These are phyloP conservation scores for Mycena olivaceomarginata DNA, from an alignment of 768 basidiomycete genomes.

Conservation along the genomic window DNA sequence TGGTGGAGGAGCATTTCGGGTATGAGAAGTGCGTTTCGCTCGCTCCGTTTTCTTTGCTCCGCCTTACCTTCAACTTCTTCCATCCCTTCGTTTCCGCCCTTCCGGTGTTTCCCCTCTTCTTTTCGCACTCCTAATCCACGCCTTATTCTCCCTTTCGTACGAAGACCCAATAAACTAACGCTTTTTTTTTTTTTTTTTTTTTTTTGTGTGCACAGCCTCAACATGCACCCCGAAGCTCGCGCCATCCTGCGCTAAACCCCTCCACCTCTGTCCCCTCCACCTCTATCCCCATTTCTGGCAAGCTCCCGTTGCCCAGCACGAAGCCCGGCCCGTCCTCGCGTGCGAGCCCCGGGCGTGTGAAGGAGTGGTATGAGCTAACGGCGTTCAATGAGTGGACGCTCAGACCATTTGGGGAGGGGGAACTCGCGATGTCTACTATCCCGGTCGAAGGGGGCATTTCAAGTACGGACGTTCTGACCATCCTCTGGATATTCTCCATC, in stretches of 20 bases:
- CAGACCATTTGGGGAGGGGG: not conserved
- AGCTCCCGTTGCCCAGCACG: conserved; percentile 5
- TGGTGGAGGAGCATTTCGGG: conserved; percentile 33
- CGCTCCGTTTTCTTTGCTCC: no score
- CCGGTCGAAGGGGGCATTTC: not conserved
- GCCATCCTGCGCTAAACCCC: conserved; percentile 32
- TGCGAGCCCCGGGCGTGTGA: not conserved
- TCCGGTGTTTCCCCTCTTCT: no score
- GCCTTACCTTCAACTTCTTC: no score
- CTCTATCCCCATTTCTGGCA: not conserved
- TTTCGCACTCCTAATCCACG: no score
- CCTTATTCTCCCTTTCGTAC: not conserved
- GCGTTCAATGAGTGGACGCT: conserved; percentile 25
- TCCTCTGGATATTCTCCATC: conserved; percentile 43
- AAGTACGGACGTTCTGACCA: not conserved
- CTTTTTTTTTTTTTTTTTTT: no score
- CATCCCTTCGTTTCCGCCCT: no score
- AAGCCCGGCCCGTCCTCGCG: not conserved
- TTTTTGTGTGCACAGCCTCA: not conserved
- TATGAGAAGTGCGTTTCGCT: conserved; percentile 30
- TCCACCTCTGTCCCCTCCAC: not conserved
- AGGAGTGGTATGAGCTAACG: not conserved
- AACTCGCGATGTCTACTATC: no score
- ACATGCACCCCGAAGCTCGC: conserved; percentile 35
- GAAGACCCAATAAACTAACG: no score